Evolutionary conservation across 805 yeast species (phyloP), one percentile per base, ranked within the genome.

Genomic region (Yarrowia sp.): DNA sequence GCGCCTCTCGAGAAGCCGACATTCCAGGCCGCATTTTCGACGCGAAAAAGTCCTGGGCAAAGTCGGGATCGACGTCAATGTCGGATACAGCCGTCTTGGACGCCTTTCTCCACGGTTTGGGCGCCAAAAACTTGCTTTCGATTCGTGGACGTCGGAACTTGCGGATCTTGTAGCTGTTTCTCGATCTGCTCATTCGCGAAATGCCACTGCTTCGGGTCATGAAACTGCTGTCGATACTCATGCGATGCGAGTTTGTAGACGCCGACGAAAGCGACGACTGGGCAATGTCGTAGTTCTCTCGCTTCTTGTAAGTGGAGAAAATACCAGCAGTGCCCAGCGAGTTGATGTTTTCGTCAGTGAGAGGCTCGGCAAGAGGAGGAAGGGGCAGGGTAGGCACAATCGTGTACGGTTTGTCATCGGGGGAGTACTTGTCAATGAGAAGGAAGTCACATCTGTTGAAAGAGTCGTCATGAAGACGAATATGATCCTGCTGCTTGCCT

Each of bases 381-480:
- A 90, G 74, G 1, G 92, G 81, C 4, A 88, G 78, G 0, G 91
- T 84, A 0, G 92, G 67, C n/a, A 63, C 67, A 48, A 48, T 48
- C 11, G 67, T 87, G 22, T 81, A 41, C 9, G 89, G 83, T 7
- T 85, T 79, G 0, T 88, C 87, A 70, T 77, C 82, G 0, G 82
- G 80, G 5, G 81, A 80, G n/a, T 81, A 77, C 72, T 88, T 84
- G 67, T 82, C 82, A 3, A 84, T 83, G 9, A 94, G 76, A 38
- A 94, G 77, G 75, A 92, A 93, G 0, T 95, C 88, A 22, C 87
- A 81, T 68, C 99, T 79, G 72, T 91, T 95, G 71, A 86, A 92
- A 0, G 97, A 92, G 0, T 90, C 89, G 80, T 95, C 99, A 73
- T 91, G 90, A 8, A 80, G 72, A 19, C 85, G 79, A 1, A 93